A percentile compares a stretch with the other conserved stretches of the same genome.
These are phyloP conservation scores for Globisporangium lucens DNA, from an alignment of 352 stramenopile genomes.

Conservation along the genomic window DNA sequence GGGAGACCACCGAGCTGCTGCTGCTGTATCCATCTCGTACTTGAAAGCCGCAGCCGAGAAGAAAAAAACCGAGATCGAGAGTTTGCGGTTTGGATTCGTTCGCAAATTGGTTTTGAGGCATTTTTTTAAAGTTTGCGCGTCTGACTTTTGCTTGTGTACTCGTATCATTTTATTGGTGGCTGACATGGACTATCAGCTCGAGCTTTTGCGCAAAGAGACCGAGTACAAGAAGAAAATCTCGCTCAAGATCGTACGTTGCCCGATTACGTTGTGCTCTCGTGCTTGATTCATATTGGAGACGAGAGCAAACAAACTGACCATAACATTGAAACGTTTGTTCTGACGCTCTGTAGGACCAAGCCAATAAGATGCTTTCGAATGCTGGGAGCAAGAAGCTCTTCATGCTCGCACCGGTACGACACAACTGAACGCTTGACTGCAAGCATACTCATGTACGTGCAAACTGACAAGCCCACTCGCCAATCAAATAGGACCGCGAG, in stretches of 20 bases:
- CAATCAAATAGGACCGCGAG: slow-evolving; percentile 48
- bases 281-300: not conserved
- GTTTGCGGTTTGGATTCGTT: slow-evolving; percentile 43
- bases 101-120: no score
- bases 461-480: not conserved
- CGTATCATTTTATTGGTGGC: no score
- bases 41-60: slow-evolving; percentile 55
- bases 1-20: slow-evolving; percentile 12
- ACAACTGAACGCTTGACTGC: not conserved
- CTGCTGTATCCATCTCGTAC: slow-evolving; percentile 57
- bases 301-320: not conserved
- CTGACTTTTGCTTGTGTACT: not conserved
- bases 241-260: slow-evolving; percentile 51
- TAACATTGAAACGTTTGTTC: not conserved
- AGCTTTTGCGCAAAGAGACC: slow-evolving; percentile 55
- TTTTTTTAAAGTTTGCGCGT: no score
- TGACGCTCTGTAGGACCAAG: slow-evolving; percentile 41
- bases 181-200: slow-evolving; percentile 23
- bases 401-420: slow-evolving; percentile 37
- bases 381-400: slow-evolving; percentile 48
- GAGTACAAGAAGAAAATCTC: slow-evolving; percentile 74
- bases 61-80: slow-evolving; percentile 58
- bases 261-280: not conserved
- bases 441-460: not conserved
- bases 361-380: slow-evolving; percentile 65